Evolutionary conservation across 768 basidiomycete genomes (phyloP).

Genomic region (Psilocybe tampanensis): DNA sequence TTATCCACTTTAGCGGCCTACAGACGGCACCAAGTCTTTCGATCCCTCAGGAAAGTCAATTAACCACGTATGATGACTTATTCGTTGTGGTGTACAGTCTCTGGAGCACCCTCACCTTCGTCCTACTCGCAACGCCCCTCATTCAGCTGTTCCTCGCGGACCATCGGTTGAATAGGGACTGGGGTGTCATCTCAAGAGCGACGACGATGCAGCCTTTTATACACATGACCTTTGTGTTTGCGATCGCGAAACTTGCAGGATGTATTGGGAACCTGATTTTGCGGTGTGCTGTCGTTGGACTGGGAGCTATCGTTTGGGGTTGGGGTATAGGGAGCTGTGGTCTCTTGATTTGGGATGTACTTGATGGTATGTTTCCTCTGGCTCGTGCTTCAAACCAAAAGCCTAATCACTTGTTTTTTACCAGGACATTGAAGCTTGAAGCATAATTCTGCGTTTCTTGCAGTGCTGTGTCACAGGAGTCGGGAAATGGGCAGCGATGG

Average conservation of each 20-base stretch:
- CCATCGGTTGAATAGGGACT: not conserved
- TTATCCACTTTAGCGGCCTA: not conserved
- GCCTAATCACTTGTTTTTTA: no score
- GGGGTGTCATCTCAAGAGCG: not conserved
- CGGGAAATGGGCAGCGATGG: no score
- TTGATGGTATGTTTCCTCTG: not conserved
- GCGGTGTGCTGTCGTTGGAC: not conserved
- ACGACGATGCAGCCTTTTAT: not conserved
- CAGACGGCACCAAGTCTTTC: not conserved
- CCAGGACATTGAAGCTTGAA: no score
- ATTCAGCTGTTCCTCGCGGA: not conserved
- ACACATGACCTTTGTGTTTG: slow-evolving; percentile 6
- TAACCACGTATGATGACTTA: not conserved
- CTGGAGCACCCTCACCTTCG: not conserved
- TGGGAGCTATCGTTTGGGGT: not conserved
- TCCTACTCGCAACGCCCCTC: not conserved
- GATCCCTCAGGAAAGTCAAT: not conserved
- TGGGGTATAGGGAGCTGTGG: not conserved
- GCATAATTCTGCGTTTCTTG: no score
- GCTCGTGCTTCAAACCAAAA: no score
- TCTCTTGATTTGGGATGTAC: not conserved
- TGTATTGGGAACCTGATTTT: not conserved
- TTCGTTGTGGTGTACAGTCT: not conserved
- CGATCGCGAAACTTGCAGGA: not conserved
- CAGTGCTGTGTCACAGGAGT: no score